Conservation (phyloP, 257 asterid species). For the Nicotiana tabacum region DNA sequence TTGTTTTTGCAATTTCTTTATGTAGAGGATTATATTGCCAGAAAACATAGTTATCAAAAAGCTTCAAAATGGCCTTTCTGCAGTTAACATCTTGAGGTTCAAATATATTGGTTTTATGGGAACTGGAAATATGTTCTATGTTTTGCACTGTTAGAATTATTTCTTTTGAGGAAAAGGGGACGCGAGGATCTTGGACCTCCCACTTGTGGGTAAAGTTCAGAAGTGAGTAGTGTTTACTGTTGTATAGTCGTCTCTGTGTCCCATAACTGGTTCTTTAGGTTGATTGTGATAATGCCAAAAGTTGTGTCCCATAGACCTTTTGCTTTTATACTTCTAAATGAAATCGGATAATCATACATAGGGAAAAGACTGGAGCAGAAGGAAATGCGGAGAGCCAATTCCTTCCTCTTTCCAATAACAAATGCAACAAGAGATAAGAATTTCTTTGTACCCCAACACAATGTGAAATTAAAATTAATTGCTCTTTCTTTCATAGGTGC, state of each 20-base stretch:
- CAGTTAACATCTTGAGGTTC: too few relatives aligned
- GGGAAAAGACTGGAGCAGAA: too few relatives aligned
- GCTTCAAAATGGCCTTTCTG: background rate
- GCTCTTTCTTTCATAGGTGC: background rate
- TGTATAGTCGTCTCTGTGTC: background rate
- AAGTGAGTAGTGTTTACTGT: too few relatives aligned
- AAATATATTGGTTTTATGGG: background rate
- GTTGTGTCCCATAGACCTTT: too few relatives aligned
- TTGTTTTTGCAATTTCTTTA: background rate
- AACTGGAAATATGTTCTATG: background rate
- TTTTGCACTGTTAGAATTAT: background rate
- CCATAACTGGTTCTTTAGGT: background rate
- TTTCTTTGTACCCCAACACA: background rate
- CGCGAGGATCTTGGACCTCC: background rate
- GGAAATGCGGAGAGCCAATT: too few relatives aligned
- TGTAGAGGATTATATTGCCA: background rate
- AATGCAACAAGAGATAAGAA: too few relatives aligned
- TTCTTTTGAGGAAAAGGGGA: background rate
- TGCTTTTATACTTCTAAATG: too few relatives aligned
- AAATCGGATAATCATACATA: too few relatives aligned
- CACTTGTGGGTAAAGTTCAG: background rate
- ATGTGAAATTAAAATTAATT: background rate
- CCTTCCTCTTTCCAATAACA: too few relatives aligned
- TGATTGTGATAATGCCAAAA: background rate
- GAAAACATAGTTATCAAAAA: background rate